These are phyloP conservation scores for Ophidiomyces ophidiicola DNA, from an alignment of 2,329 filamentous ascomycete species.

Conservation along the genomic window DNA sequence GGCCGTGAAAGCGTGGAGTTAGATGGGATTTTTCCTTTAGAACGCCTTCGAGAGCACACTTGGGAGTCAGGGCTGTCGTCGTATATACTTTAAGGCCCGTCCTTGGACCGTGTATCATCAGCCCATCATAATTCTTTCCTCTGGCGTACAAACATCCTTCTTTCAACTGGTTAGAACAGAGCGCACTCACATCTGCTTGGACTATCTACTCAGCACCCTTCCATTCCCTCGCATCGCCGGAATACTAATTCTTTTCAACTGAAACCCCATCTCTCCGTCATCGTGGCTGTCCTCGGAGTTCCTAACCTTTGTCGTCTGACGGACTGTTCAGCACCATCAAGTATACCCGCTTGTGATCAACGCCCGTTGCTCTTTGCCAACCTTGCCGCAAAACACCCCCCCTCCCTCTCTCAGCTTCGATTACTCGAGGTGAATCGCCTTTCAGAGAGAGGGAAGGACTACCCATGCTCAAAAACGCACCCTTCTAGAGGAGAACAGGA, in stretches of 20 bases:
- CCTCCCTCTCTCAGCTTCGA: constrained; percentile 30
- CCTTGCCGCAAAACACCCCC: constrained; percentile 19
- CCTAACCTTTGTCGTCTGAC: constrained; percentile 22
- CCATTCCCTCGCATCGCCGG: neutral
- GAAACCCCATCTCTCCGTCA: constrained; percentile 17
- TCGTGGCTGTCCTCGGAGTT: constrained; percentile 32
- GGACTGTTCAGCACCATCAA: constrained; percentile 23
- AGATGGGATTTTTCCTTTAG: neutral
- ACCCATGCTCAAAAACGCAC: constrained; percentile 26
- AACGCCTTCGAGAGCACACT: constrained; percentile 3
- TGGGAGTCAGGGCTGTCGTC: constrained; percentile 6
- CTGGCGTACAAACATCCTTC: neutral
- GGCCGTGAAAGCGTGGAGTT: constrained; percentile 8
- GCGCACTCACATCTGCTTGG: neutral
- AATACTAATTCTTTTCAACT: neutral
- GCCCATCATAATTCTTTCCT: constrained; percentile 4
- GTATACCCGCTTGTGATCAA: constrained; percentile 23
- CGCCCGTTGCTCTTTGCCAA: constrained; percentile 20
- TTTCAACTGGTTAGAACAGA: neutral
- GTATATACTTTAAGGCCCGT: constrained; percentile 6
- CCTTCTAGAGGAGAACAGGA: constrained; percentile 23
- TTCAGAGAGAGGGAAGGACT: constrained; percentile 29
- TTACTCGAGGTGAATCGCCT: constrained; percentile 24
- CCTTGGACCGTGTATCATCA: neutral
- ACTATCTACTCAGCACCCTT: neutral